phyloP scores from a whole-genome alignment of 2,329 filamentous ascomycete species.

The Trichoderma koningii region DNA sequence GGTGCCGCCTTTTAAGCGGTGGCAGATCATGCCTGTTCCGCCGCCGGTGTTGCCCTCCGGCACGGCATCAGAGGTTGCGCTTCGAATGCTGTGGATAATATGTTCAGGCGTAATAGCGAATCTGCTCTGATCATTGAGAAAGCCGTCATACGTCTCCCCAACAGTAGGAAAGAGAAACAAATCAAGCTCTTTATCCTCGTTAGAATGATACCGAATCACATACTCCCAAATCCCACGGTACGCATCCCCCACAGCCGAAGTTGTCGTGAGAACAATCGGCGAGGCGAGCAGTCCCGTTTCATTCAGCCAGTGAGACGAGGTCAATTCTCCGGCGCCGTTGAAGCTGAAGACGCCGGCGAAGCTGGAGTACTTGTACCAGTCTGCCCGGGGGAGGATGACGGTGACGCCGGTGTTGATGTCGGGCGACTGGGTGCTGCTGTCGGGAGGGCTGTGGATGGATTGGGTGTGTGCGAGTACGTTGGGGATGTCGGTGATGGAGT shows the following conservation, averaged over 20 bases:
- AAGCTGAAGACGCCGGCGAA: conserved; percentile 60
- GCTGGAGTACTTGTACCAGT: conserved; percentile 49
- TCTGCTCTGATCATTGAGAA: conserved; percentile 57
- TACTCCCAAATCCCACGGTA: conserved; percentile 63
- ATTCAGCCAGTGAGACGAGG: conserved; percentile 61
- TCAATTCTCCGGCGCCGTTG: conserved; percentile 66
- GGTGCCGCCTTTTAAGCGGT: conserved; percentile 68
- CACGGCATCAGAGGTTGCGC: conserved; percentile 53
- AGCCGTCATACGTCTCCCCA: conserved; percentile 65
- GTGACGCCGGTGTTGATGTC: conserved; percentile 54
- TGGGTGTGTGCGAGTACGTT: conserved; percentile 51
- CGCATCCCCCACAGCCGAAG: conserved; percentile 58
- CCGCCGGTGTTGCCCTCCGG: conserved; percentile 65
- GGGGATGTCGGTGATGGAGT: conserved; percentile 54
- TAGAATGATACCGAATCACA: conserved; percentile 49
- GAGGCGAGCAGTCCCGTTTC: conserved; percentile 62
- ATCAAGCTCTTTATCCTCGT: conserved; percentile 48
- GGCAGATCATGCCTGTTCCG: conserved; percentile 68
- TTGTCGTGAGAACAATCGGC: conserved; percentile 62
- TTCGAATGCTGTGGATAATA: conserved; percentile 55
- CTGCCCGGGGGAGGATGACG: conserved; percentile 48
- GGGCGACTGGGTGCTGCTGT: conserved; percentile 50
- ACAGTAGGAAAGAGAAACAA: conserved; percentile 61
- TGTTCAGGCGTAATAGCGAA: conserved; percentile 58
- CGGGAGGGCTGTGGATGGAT: conserved; percentile 39